Percentiles rank a stretch among this genome's conserved stretches.
Evolutionary conservation across 768 basidiomycete species (phyloP).

Genomic region (Rickenella mellea): DNA sequence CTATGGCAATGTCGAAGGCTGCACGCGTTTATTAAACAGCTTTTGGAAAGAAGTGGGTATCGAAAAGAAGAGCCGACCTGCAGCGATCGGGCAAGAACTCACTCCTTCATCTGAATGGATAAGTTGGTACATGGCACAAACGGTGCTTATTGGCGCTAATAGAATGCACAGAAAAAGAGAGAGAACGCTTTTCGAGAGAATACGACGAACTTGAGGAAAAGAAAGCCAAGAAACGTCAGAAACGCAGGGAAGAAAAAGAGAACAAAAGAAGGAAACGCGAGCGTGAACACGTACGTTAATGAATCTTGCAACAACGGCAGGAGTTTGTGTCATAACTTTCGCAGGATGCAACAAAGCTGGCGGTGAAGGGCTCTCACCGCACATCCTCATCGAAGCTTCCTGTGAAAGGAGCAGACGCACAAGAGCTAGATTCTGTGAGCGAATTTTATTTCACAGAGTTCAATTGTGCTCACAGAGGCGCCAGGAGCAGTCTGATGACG

Average conservation of each 20-base stretch:
- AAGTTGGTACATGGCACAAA: conserved; percentile 23
- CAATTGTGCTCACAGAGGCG: no score
- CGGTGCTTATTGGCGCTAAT: neutral
- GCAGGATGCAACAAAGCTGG: no score
- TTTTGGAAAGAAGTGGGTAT: conserved; percentile 56
- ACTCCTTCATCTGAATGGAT: conserved; percentile 48
- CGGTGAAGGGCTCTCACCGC: no score
- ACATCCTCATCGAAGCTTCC: no score
- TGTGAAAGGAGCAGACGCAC: no score
- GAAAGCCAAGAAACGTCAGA: conserved; percentile 12
- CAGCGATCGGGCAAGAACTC: conserved; percentile 28
- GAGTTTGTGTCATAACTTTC: no score
- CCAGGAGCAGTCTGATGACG: no score
- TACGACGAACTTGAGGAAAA: conserved; percentile 15
- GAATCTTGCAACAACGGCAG: no score
- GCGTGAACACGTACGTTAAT: no score
- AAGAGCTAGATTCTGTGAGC: no score
- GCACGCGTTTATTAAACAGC: conserved; percentile 47
- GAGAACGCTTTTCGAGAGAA: conserved; percentile 25
- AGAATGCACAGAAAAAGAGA: conserved; percentile 25
- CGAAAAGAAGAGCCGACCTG: conserved; percentile 45
- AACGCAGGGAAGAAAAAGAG: conserved; percentile 10
- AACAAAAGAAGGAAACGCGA: no score
- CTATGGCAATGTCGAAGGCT: conserved; percentile 43
- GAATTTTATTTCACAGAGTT: no score